Conservation (phyloP, 257 asterid genomes). For the Verbascum thapsus region DNA sequence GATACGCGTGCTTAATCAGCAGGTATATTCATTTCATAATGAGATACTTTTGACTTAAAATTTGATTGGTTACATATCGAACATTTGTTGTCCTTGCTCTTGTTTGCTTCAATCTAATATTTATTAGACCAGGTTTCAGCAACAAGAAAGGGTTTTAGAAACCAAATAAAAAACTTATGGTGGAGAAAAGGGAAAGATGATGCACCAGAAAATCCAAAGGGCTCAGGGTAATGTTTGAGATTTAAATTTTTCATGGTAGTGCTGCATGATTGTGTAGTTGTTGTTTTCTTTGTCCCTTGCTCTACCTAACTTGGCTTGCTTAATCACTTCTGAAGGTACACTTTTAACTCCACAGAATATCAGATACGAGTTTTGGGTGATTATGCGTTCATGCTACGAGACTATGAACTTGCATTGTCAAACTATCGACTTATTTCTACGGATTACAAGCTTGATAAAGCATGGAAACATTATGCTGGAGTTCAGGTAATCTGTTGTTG, state of each 20-base stretch:
- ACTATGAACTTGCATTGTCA: conserved; percentile 95
- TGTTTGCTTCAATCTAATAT: conserved; percentile 19
- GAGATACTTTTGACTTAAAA: conserved; percentile 25
- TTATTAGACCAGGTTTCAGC: conserved; percentile 76
- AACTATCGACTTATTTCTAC: conserved; percentile 93
- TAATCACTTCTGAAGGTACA: conserved; percentile 69
- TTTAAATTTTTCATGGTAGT: conserved; percentile 27
- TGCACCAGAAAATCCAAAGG: conserved; percentile 63
- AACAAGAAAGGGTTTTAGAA: conserved; percentile 94
- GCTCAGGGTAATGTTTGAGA: conserved; percentile 58
- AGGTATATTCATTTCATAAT: conserved; percentile 49
- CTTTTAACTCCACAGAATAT: conserved; percentile 87
- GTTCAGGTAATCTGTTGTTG: conserved; percentile 70
- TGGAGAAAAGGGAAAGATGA: conserved; percentile 99
- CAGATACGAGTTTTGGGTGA: conserved; percentile 97
- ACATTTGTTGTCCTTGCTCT: conserved; percentile 20
- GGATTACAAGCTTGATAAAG: conserved; percentile 94
- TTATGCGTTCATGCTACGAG: conserved; percentile 95
- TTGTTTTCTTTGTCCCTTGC: conserved; percentile 26
- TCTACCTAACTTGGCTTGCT: conserved; percentile 42
- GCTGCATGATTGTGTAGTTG: conserved; percentile 28
- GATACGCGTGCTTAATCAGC: conserved; percentile 87
- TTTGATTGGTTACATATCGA: conserved; percentile 22
- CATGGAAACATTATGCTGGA: conserved; percentile 95
- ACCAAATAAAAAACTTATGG: conserved; percentile 97